Conservation (phyloP, 805 yeast species). For the Vanderwaltozyma yarrowii region DNA sequence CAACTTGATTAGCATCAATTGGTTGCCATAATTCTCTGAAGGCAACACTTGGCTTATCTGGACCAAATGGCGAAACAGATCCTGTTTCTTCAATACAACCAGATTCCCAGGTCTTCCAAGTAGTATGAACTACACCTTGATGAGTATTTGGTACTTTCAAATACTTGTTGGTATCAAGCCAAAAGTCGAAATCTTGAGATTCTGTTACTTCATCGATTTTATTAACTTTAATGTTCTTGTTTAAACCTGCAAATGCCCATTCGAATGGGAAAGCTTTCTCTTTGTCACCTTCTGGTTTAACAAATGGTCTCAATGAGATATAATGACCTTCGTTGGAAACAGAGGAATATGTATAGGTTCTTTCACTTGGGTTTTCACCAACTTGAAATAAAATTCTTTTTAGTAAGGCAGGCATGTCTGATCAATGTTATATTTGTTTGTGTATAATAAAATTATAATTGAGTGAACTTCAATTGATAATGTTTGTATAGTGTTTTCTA, state of each 20-base stretch:
- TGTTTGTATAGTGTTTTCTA: too few species aligned
- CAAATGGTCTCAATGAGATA: constrained; percentile 31
- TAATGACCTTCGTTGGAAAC: constrained; percentile 27
- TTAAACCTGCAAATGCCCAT: constrained; percentile 49
- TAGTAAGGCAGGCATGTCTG: constrained; percentile 22
- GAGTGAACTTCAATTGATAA: too few species aligned
- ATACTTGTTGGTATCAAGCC: constrained; percentile 24
- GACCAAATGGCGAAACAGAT: constrained; percentile 23
- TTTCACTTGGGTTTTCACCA: constrained; percentile 20
- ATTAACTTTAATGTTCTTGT: constrained; percentile 29
- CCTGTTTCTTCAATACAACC: constrained; percentile 29
- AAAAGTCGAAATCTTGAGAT: constrained; percentile 21
- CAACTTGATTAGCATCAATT: constrained; percentile 17
- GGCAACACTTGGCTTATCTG: constrained; percentile 17
- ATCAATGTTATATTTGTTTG: too few species aligned
- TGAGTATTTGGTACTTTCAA: constrained; percentile 21
- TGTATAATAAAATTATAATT: too few species aligned
- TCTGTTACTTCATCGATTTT: constrained; percentile 18
- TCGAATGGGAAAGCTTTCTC: constrained; percentile 39
- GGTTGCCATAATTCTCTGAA: constrained; percentile 31
- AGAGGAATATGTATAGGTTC: constrained; percentile 25
- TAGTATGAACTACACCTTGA: constrained; percentile 22
- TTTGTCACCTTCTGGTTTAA: constrained; percentile 17
- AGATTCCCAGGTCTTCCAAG: constrained; percentile 26
- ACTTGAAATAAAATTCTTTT: constrained; percentile 26